These are phyloP conservation scores for Juglanconis sp. DNA, from an alignment of 2,329 filamentous ascomycete genomes.

Conservation along the genomic window DNA sequence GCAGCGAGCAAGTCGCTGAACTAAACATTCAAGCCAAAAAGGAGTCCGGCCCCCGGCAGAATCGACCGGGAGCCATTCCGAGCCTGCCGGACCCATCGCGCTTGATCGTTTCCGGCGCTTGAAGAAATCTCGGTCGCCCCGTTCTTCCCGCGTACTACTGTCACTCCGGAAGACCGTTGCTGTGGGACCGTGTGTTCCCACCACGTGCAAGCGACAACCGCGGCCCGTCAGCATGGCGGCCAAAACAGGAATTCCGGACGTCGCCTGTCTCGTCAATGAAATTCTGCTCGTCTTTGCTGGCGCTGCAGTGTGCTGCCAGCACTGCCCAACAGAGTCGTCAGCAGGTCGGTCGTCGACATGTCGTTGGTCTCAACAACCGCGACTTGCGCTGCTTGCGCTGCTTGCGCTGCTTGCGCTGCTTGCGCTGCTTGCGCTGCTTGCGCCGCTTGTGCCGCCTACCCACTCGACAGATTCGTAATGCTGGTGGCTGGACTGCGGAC, in stretches of 20 bases:
- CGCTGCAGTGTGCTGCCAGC: conserved; percentile 7
- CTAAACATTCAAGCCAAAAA: not conserved
- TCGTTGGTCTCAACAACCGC: conserved; percentile 1
- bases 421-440: conserved; percentile 1
- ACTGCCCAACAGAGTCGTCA: conserved; percentile 1
- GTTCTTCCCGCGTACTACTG: conserved; percentile 5
- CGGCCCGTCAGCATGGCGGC: conserved; percentile 2
- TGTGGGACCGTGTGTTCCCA: conserved; percentile 1
- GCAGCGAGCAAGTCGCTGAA: not conserved
- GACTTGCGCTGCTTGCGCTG: conserved; percentile 2
- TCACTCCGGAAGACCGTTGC: not conserved
- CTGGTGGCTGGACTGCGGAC: conserved; percentile 15
- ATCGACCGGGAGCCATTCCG: conserved; percentile 13
- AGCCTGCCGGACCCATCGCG: conserved; percentile 9
- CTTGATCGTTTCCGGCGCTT: conserved; percentile 11
- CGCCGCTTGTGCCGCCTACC: not conserved
- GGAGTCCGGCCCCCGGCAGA: conserved; percentile 5
- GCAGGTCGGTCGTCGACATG: not conserved
- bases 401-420: conserved; percentile 2
- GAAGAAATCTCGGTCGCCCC: conserved; percentile 17
- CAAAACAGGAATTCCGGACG: conserved; percentile 4
- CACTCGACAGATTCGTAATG: conserved; percentile 6
- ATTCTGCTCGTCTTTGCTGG: conserved; percentile 11
- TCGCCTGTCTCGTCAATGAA: conserved; percentile 14
- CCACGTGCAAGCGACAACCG: not conserved